Conservation (phyloP, 306 rosid species). For the Cicer chorassanicum region DNA sequence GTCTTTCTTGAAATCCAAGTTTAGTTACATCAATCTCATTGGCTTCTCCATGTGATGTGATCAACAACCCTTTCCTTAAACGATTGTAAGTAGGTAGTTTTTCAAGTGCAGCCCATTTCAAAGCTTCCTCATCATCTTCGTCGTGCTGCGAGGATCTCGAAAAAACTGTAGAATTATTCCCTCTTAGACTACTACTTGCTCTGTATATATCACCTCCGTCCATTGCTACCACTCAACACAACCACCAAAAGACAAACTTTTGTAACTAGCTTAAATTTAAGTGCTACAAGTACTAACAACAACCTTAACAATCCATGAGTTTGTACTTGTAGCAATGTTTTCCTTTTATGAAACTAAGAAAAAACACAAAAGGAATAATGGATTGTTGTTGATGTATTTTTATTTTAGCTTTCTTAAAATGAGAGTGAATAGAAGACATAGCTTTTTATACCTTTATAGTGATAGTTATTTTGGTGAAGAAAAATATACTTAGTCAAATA, state of each 20-base stretch:
- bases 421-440: neutral
- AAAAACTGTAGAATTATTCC: constrained; percentile 47
- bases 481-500: too few species aligned
- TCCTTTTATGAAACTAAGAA: neutral
- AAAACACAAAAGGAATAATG: neutral
- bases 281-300: too few species aligned
- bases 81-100: constrained; percentile 79
- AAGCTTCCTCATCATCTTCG: constrained; percentile 74
- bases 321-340: too few species aligned
- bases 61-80: constrained; percentile 68
- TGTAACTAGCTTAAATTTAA: neutral
- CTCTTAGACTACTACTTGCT: constrained; percentile 48
- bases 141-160: constrained; percentile 46
- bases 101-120: constrained; percentile 75
- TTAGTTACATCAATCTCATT: constrained; percentile 59
- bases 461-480: too few species aligned
- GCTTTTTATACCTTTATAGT: constrained; percentile 1
- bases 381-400: neutral
- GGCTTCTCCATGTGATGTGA: constrained; percentile 51
- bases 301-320: too few species aligned
- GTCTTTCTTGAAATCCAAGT: constrained; percentile 57
- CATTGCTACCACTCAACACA: constrained; percentile 41
- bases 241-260: neutral
- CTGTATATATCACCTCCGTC: constrained; percentile 51
- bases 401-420: neutral